Evolutionary conservation across 2,329 filamentous ascomycete species (phyloP).

Genomic region (Aspergillus terreus): DNA sequence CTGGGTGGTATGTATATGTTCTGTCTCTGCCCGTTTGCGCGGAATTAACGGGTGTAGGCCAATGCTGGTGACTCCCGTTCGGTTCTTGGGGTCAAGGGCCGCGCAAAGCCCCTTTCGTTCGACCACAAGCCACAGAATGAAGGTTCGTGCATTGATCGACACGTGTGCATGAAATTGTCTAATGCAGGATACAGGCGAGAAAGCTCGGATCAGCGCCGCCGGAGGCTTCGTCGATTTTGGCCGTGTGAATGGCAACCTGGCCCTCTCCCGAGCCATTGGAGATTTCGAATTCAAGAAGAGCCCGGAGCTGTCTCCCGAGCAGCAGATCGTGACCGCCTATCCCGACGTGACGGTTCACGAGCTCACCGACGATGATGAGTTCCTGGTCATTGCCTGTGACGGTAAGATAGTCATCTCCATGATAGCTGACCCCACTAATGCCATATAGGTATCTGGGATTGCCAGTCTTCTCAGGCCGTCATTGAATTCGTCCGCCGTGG

Average conservation of each 20-base stretch:
- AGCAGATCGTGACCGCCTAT: slow-evolving; percentile 96
- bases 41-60: slow-evolving; percentile 55
- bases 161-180: slow-evolving; percentile 2
- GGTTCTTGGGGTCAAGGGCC: slow-evolving; percentile 92
- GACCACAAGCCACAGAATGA: slow-evolving; percentile 99
- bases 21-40: background rate
- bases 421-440: slow-evolving; percentile 1
- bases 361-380: slow-evolving; percentile 89
- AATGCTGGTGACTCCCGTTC: slow-evolving; percentile 96
- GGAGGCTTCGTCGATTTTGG: slow-evolving; percentile 98
- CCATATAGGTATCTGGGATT: slow-evolving; percentile 90
- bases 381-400: slow-evolving; percentile 87
- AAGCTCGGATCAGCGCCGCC: slow-evolving; percentile 89
- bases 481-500: slow-evolving; percentile 95
- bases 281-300: slow-evolving; percentile 99
- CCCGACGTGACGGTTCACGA: slow-evolving; percentile 93
- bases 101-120: slow-evolving; percentile 96
- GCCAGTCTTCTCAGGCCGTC: slow-evolving; percentile 95
- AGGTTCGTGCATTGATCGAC: slow-evolving; percentile 51
- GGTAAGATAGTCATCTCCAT: slow-evolving; percentile 51
- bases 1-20: slow-evolving; percentile 71
- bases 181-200: slow-evolving; percentile 64
- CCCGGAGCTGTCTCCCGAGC: slow-evolving; percentile 91
- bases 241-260: slow-evolving; percentile 95
- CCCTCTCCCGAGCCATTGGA: slow-evolving; percentile 92